phyloP scores from a whole-genome alignment of 495 filamentous ascomycete genomes.

The Sphaerosporella brunnea region DNA sequence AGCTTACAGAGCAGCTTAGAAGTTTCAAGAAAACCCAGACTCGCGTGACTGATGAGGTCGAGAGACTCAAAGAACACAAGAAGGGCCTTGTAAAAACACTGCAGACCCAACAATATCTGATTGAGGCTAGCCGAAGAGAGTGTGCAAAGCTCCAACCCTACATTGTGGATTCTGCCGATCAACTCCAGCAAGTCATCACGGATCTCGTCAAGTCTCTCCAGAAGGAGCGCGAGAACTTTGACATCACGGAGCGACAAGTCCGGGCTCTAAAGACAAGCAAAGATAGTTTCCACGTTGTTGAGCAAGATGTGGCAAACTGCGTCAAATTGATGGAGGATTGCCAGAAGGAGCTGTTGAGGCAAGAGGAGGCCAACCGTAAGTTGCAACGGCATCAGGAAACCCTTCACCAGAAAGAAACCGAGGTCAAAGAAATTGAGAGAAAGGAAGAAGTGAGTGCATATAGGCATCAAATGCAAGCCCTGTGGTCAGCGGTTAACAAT shows the following conservation, averaged over 20 bases:
- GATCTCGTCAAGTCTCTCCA: conserved; percentile 61
- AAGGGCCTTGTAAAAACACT: conserved; percentile 41
- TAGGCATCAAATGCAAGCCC: background rate
- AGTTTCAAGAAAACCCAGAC: conserved; percentile 14
- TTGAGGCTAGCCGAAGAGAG: conserved; percentile 42
- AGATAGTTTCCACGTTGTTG: conserved; percentile 71
- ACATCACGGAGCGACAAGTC: conserved; percentile 64
- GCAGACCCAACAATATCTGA: conserved; percentile 24
- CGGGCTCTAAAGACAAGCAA: conserved; percentile 81
- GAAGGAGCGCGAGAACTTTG: conserved; percentile 63
- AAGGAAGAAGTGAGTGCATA: conserved; percentile 44
- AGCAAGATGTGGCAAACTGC: conserved; percentile 64
- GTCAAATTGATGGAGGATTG: conserved; percentile 83
- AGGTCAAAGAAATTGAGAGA: conserved; percentile 77
- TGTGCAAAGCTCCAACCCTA: conserved; percentile 78
- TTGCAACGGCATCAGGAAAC: conserved; percentile 69
- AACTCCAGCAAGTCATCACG: conserved; percentile 59
- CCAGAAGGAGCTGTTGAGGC: conserved; percentile 59
- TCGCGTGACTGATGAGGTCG: conserved; percentile 8
- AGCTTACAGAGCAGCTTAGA: conserved; percentile 45
- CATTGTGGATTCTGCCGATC: conserved; percentile 68
- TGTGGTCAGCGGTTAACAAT: background rate
- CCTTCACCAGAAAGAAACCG: conserved; percentile 68
- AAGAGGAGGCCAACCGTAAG: conserved; percentile 69
- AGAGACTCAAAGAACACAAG: conserved; percentile 45